Evolutionary conservation across 2,329 filamentous ascomycete genomes (phyloP).

Genomic region (Lachnellula subtilissima): DNA sequence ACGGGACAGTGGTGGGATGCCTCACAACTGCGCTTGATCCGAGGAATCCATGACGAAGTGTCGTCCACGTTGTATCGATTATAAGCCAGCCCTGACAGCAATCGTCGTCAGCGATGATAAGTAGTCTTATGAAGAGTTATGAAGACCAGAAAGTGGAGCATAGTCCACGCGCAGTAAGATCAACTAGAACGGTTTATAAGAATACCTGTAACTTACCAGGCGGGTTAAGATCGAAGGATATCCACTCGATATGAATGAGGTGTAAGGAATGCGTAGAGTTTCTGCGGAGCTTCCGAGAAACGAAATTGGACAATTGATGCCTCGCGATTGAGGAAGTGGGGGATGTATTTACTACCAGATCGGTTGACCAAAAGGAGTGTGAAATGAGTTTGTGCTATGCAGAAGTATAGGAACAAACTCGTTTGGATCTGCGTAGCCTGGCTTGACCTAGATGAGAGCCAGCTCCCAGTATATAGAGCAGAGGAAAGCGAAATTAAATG

Average conservation of each 20-base stretch:
- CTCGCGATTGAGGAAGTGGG: conserved; percentile 36
- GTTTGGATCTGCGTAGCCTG: conserved; percentile 36
- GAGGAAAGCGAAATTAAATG: conserved; percentile 39
- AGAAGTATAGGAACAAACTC: conserved; percentile 39
- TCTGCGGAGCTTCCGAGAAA: conserved; percentile 31
- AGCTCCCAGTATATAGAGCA: conserved; percentile 50
- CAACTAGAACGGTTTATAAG: conserved; percentile 8
- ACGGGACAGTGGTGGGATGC: conserved; percentile 25
- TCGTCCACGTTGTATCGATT: conserved; percentile 22
- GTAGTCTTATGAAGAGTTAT: conserved; percentile 14
- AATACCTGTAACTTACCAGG: conserved; percentile 25
- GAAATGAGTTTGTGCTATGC: conserved; percentile 41
- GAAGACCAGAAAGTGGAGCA: conserved; percentile 17
- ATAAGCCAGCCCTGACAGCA: conserved; percentile 21
- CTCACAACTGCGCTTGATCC: conserved; percentile 50
- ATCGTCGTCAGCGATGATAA: conserved; percentile 31
- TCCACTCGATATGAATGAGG: conserved; percentile 32
- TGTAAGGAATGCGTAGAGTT: conserved; percentile 37
- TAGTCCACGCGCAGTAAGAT: conserved; percentile 17
- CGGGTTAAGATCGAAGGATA: conserved; percentile 29
- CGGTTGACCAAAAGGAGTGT: conserved; percentile 31
- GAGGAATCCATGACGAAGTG: conserved; percentile 44
- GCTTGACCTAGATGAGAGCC: conserved; percentile 48
- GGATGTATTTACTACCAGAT: conserved; percentile 31
- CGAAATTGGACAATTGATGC: conserved; percentile 36